Base-by-base conservation (phyloP, 441 rosid genomes). In the Arabidopsis hybrid region DNA sequence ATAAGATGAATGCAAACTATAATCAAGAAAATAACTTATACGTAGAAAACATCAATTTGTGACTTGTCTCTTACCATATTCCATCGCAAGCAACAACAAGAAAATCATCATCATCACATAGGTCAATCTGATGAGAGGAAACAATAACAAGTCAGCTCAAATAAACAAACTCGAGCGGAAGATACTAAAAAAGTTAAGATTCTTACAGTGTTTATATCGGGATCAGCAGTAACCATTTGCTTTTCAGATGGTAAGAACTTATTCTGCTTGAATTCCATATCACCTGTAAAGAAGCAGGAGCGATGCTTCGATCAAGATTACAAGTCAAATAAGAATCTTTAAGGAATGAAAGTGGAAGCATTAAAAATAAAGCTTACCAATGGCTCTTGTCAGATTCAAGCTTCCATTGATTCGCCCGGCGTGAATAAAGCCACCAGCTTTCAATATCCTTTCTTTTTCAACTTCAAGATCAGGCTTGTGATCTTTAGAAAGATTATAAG, bases 401-500 rank as follows among this genome's bases (percentile, higher is more conserved):
- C 97, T 91, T 82, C 99, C 98, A 84, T 93, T 96, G 72, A 96
- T 90, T 57, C 99, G 83, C 29, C 99, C 98, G 74, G 85, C 95
- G 71, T 91, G 98, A 75, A 96, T 96, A 81, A 89, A 96, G 7
- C 99, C 97, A 72, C 98, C 99, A 68, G 96, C 99, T 80, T 91
- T 92, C 43, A 91, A 69, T 74, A 96, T 93, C 84, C 99, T 87
- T 32, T 91, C 97, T 81, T 83, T 93, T 81, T 96, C 99, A 68
- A 72, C 77, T 81, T 91, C 99, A 76, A 96, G 93, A 55, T 90
- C 99, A 71, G 98, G 98, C 69, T 96, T 96, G 82, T 96, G 99
- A 83, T 96, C 99, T 85, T 83, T 89, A 50, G 99, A 96, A 61
- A 96, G 82, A 86, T 93, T 83, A 70, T 77, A 81, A 42, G 99